These are phyloP conservation scores for Lecanicillium sp. DNA, from an alignment of 2,329 filamentous ascomycete species.

Conservation along the genomic window DNA sequence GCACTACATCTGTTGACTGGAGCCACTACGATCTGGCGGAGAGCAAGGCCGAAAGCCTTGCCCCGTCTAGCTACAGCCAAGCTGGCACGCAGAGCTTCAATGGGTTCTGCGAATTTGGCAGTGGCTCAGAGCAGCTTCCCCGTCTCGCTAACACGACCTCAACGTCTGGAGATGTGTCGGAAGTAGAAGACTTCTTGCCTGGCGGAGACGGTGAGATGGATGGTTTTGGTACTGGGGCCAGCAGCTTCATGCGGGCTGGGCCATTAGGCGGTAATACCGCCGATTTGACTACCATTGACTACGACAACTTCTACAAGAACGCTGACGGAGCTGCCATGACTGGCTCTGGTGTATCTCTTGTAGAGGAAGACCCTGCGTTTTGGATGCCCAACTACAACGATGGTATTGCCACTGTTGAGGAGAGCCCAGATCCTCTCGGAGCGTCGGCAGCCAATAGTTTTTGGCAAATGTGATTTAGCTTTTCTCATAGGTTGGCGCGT, in stretches of 20 bases:
- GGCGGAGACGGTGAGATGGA: conserved; percentile 40
- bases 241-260: conserved; percentile 33
- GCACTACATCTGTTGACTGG: conserved; percentile 41
- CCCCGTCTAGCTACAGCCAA: conserved; percentile 47
- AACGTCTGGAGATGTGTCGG: conserved; percentile 59
- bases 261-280: conserved; percentile 27
- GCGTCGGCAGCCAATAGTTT: conserved; percentile 21
- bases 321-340: conserved; percentile 32
- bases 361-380: conserved; percentile 43
- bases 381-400: conserved; percentile 41
- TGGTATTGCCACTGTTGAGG: conserved; percentile 25
- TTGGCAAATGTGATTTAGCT: conserved; percentile 25
- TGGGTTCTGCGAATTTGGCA: conserved; percentile 41
- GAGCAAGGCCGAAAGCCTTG: conserved; percentile 39
- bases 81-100: conserved; percentile 41
- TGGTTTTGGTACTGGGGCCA: conserved; percentile 36
- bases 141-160: conserved; percentile 49
- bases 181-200: conserved; percentile 51
- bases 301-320: conserved; percentile 47
- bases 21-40: conserved; percentile 37
- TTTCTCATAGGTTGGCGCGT: too few species aligned
- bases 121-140: conserved; percentile 45
- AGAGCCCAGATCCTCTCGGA: conserved; percentile 25
- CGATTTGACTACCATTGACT: conserved; percentile 43
- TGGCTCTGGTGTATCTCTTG: conserved; percentile 35